phyloP scores from a whole-genome alignment of 768 basidiomycete genomes.

The Tulasnella sp. region DNA sequence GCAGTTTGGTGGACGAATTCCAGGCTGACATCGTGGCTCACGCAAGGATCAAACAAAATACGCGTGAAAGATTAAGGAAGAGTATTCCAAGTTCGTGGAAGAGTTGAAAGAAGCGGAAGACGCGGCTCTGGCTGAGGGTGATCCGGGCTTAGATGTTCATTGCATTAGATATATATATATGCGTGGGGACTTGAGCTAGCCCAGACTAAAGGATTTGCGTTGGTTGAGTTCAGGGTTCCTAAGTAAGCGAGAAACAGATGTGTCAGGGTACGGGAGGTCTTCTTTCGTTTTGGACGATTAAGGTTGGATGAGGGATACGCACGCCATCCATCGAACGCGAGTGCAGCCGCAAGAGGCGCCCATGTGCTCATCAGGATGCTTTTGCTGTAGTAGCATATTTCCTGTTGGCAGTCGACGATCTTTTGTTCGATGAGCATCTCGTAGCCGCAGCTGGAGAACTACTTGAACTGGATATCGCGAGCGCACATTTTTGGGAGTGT shows the following conservation, averaged over 20 bases:
- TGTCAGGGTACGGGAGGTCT: not conserved
- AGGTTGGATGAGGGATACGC: conserved; percentile 32
- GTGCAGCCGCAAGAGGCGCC: conserved; percentile 28
- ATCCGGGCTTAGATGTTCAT: no score
- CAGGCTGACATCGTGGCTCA: not conserved
- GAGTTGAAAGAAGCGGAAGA: conserved; percentile 76
- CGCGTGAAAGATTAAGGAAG: conserved; percentile 89
- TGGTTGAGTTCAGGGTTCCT: not conserved
- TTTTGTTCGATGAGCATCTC: conserved; percentile 32
- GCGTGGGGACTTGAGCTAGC: no score
- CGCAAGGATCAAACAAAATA: conserved; percentile 91
- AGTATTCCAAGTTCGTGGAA: conserved; percentile 92
- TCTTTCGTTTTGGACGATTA: not conserved
- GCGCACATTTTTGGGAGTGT: conserved; percentile 4
- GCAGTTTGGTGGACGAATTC: no score
- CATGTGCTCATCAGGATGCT: conserved; percentile 49
- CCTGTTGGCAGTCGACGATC: conserved; percentile 51
- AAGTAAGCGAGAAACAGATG: not conserved
- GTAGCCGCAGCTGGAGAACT: not conserved
- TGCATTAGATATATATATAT: no score
- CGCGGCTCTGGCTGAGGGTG: conserved; percentile 56
- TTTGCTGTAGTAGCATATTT: conserved; percentile 46
- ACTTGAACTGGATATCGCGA: conserved; percentile 16
- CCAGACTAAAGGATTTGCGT: no score
- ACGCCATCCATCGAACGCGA: conserved; percentile 29